Evolutionary conservation across 2,329 filamentous ascomycete species (phyloP).

Genomic region (Corinectria fuckeliana): DNA sequence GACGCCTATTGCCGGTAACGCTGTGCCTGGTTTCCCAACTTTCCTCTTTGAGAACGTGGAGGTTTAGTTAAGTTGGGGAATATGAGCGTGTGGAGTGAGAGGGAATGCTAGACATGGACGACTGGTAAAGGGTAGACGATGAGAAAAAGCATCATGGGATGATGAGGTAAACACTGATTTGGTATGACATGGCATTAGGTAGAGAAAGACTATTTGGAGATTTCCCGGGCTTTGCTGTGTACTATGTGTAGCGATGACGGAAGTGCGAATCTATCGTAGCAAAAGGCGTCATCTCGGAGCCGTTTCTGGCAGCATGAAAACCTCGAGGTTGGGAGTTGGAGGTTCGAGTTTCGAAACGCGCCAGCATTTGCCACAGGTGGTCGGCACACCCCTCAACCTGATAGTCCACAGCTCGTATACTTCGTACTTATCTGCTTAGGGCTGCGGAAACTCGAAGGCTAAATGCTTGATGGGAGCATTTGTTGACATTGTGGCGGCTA

Average conservation of each 20-base stretch:
- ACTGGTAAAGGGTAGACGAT: conserved; percentile 9
- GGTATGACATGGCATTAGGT: conserved; percentile 6
- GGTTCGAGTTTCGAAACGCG: background rate
- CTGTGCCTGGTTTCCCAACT: conserved; percentile 81
- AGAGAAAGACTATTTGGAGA: conserved; percentile 12
- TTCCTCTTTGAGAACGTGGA: conserved; percentile 86
- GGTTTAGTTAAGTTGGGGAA: conserved; percentile 39
- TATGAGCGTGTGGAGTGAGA: conserved; percentile 5
- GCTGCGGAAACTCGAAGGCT: background rate
- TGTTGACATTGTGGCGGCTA: background rate
- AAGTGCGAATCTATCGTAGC: conserved; percentile 5
- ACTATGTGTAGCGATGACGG: background rate
- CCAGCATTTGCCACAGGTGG: background rate
- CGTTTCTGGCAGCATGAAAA: background rate
- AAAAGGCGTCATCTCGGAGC: conserved; percentile 1
- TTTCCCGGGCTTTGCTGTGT: background rate
- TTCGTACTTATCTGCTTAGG: background rate
- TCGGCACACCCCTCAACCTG: background rate
- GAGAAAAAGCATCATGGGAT: background rate
- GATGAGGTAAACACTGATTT: conserved; percentile 8
- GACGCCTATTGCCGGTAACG: conserved; percentile 68
- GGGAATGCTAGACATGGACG: conserved; percentile 22
- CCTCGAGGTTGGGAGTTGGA: background rate
- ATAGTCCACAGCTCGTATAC: background rate
- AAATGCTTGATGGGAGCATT: background rate